Evolutionary conservation across 306 rosid genomes (phyloP).

Genomic region (Dalbergia cochinchinensis): DNA sequence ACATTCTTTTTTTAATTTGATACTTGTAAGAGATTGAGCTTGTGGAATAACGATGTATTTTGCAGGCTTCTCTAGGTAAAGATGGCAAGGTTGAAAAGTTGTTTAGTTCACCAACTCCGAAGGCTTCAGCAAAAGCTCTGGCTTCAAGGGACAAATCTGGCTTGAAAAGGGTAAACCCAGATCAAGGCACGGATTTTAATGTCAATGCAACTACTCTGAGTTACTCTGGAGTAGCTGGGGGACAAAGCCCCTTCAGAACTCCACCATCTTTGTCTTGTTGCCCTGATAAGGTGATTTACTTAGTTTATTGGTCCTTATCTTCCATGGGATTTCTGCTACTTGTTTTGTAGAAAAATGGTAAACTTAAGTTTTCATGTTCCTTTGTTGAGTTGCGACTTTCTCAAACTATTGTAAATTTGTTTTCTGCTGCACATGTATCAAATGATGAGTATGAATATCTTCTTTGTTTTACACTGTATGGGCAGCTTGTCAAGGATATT

Average conservation of each 20-base stretch:
- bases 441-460: constrained; percentile 32
- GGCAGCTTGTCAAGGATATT: constrained; percentile 60
- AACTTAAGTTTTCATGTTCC: constrained; percentile 11
- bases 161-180: constrained; percentile 60
- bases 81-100: constrained; percentile 61
- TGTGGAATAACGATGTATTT: constrained; percentile 43
- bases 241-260: constrained; percentile 86
- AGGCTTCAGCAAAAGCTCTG: constrained; percentile 55
- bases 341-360: constrained; percentile 4
- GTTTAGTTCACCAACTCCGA: constrained; percentile 54
- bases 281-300: constrained; percentile 69
- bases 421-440: neutral
- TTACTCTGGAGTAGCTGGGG: constrained; percentile 44
- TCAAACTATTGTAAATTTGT: constrained; percentile 16
- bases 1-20: constrained; percentile 20
- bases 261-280: constrained; percentile 82
- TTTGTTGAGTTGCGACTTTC: constrained; percentile 7
- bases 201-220: constrained; percentile 44
- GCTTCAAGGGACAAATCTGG: constrained; percentile 59
- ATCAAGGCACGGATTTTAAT: constrained; percentile 47
- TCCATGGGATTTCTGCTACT: constrained; percentile 11
- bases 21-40: neutral
- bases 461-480: constrained; percentile 45
- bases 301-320: constrained; percentile 38
- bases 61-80: constrained; percentile 60